A percentile compares a stretch with the other conserved stretches of the same genome.
These are phyloP conservation scores for Blepharisma undulans DNA, from an alignment of 169 alveolate genomes.

Conservation along the genomic window DNA sequence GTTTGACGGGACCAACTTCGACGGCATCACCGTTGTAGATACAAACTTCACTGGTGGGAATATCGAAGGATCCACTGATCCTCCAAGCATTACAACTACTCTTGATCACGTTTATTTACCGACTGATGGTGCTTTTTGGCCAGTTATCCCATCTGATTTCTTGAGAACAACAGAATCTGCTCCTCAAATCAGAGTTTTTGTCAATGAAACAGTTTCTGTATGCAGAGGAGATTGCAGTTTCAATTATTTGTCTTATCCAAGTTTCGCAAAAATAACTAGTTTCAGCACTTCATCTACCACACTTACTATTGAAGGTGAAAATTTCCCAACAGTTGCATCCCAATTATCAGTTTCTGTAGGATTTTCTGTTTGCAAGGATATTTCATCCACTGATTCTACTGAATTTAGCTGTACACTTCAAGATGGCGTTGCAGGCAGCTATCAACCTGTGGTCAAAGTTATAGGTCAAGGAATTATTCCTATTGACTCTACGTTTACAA, in stretches of 20 bases:
- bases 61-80: neutral
- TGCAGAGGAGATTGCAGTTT: conserved; percentile 34
- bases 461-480: neutral
- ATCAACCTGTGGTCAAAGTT: neutral
- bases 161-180: neutral
- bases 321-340: neutral
- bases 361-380: neutral
- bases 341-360: neutral
- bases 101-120: neutral
- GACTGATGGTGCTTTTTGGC: neutral
- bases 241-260: neutral
- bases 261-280: neutral
- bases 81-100: neutral
- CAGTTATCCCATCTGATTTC: conserved; percentile 29
- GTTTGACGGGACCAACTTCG: neutral
- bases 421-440: conserved; percentile 4
- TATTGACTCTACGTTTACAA: neutral
- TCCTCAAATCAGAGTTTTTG: neutral
- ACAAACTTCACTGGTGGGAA: conserved; percentile 28
- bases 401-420: neutral
- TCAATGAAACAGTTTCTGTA: neutral
- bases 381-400: neutral
- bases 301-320: conserved; percentile 4
- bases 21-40: neutral
- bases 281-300: neutral